Percentiles rank a stretch among this genome's conserved stretches.
These are phyloP conservation scores for Trematosphaeria pertusa DNA, from an alignment of 2,329 filamentous ascomycete species.

Conservation along the genomic window DNA sequence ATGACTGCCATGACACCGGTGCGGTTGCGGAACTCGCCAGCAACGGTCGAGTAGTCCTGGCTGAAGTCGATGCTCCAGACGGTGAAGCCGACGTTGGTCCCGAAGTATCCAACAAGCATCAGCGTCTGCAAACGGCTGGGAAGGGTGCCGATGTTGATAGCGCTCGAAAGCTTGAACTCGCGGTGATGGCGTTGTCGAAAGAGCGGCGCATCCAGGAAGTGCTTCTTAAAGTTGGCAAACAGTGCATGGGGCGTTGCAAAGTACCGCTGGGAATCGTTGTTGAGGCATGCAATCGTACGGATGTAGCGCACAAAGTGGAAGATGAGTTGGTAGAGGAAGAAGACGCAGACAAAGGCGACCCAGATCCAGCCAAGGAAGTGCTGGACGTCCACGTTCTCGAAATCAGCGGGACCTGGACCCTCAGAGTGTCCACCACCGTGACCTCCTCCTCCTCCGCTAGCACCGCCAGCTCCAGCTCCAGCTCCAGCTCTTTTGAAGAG, in stretches of 20 bases:
- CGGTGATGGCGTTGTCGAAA: slow-evolving; percentile 58
- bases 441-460: background rate
- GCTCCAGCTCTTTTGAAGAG: slow-evolving; percentile 32
- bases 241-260: slow-evolving; percentile 69
- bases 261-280: slow-evolving; percentile 80
- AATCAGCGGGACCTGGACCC: slow-evolving; percentile 32
- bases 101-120: slow-evolving; percentile 57
- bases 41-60: slow-evolving; percentile 77
- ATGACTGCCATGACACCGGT: slow-evolving; percentile 73
- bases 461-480: slow-evolving; percentile 13
- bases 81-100: slow-evolving; percentile 56
- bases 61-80: slow-evolving; percentile 65
- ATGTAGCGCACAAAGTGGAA: slow-evolving; percentile 71
- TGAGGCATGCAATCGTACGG: slow-evolving; percentile 76
- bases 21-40: slow-evolving; percentile 68
- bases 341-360: slow-evolving; percentile 65
- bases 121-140: slow-evolving; percentile 57
- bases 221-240: slow-evolving; percentile 54
- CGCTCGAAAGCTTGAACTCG: slow-evolving; percentile 58
- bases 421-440: slow-evolving; percentile 24
- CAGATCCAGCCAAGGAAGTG: slow-evolving; percentile 55
- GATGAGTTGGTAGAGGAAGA: slow-evolving; percentile 72
- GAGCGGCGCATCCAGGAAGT: slow-evolving; percentile 56
- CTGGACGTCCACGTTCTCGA: slow-evolving; percentile 44
- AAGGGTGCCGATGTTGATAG: slow-evolving; percentile 58